phyloP scores from a whole-genome alignment of 352 stramenopile species.

The Phytophthora capsici region DNA sequence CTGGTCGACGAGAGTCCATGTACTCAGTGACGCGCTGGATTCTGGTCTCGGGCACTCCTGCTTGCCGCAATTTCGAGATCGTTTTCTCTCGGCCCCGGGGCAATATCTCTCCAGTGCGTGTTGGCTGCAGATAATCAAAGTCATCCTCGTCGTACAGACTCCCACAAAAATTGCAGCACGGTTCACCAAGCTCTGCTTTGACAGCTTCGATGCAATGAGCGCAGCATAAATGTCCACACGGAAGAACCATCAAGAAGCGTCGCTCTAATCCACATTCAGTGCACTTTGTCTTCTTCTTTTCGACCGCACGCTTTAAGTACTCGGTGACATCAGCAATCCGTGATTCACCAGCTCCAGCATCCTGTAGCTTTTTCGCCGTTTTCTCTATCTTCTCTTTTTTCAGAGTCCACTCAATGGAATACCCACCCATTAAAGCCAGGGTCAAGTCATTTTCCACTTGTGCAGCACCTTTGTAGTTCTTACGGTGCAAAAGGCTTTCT shows the following conservation, averaged over 20 bases:
- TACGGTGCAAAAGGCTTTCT: constrained; percentile 73
- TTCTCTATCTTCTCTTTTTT: constrained; percentile 35
- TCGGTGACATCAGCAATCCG: constrained; percentile 24
- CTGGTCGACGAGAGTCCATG: constrained; percentile 45
- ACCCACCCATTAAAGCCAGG: constrained; percentile 50
- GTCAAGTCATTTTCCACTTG: constrained; percentile 54
- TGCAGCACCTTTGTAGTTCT: constrained; percentile 48
- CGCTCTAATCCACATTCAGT: constrained; percentile 69
- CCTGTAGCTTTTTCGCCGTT: constrained; percentile 44
- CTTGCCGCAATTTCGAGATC: constrained; percentile 42
- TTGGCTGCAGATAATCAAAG: constrained; percentile 27
- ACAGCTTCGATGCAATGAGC: constrained; percentile 87
- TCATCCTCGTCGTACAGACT: constrained; percentile 26
- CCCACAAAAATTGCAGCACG: constrained; percentile 16
- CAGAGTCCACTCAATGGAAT: constrained; percentile 37
- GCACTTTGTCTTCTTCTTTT: constrained; percentile 54
- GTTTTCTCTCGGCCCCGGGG: constrained; percentile 46
- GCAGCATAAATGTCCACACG: constrained; percentile 91
- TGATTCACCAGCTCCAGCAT: constrained; percentile 34
- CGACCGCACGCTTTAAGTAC: constrained; percentile 51
- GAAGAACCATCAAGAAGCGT: constrained; percentile 87
- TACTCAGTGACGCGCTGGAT: constrained; percentile 41
- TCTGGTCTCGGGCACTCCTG: constrained; percentile 34
- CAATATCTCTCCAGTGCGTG: constrained; percentile 23
- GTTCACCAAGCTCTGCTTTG: constrained; percentile 13